Base-by-base conservation (phyloP, 352 stramenopile species). In the Blastocystis hominis region DNA sequence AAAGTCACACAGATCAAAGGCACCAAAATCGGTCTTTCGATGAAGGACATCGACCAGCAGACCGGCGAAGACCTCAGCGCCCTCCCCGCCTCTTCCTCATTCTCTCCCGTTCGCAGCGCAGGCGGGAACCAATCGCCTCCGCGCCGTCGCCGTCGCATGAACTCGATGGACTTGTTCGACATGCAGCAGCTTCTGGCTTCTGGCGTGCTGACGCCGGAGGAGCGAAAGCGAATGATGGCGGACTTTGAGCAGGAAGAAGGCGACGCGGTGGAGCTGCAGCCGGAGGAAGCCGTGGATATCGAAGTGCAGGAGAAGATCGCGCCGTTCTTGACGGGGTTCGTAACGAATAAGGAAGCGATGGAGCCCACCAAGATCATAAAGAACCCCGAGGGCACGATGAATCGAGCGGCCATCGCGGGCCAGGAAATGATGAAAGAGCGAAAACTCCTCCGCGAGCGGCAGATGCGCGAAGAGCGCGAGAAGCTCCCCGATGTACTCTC, bases 321-420 rank as follows among this genome's bases (percentile, higher is more conserved):
- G 15, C 91, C 96, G 0, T 99, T 99, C 90, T 86, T 99, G 46
- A 91, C 92, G 46, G 96, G 96, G 40, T 42, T 59, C 90, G 98
- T 95, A 0, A 92, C 95, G 62, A 34, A 63, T 15, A 59, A 93
- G 92, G 92, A 90, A 3, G 95, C 98, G 75, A 88, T 98, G 44
- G 96, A 94, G 61, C 97, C 96, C 0, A 92, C 98, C 7, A 96
- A 97, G 69, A 98, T 99, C 90, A 95, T 99, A 0, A 98, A 98
- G 89, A 99, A 99, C 90, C 97, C 97, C 0, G 96, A 99, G 90
- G 97, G 97, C 46, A 97, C 94, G 7, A 92, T 99, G 89, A 94
- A 98, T 89, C 93, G 96, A 10, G 96, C 96, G 0, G 97, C 97
- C 0, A 96, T 98, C 92, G 97, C 95, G 66, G 96, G 98, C 90